Evolutionary conservation across 139 green algal genomes (phyloP), one percentile per base, ranked within the genome.

Genomic region (Zygnema circumcarinatum): DNA sequence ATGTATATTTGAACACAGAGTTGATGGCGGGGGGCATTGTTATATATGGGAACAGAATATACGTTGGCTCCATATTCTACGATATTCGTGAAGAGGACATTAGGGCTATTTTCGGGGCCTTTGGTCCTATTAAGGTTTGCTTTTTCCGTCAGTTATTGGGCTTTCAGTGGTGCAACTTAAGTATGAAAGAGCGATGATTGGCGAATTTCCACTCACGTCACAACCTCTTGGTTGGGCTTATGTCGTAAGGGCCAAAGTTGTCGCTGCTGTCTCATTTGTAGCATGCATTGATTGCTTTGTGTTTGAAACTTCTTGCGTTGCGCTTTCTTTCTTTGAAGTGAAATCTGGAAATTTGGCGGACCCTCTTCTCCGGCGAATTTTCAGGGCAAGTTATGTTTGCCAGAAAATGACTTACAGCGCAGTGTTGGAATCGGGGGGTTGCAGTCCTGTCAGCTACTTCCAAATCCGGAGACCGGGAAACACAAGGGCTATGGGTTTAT

Each of bases 401-500:
- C n/a, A n/a, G n/a, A n/a, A n/a, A n/a, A n/a, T n/a, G n/a, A n/a
- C n/a, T n/a, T n/a, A n/a, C n/a, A n/a, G n/a, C n/a, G n/a, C n/a
- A n/a, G n/a, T n/a, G n/a, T 41, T 78, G 69, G 69, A 41, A 7
- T 38, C 16, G 35, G 69, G 69, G 7, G 76, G 47, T 38, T 39
- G 32, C 86, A 88, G 79, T 90, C 86, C 29, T 89, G 81, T 72
- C 80, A 90, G 52, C 81, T 90, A n/a, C 81, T 90, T 11, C 86
- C 86, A n/a, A 90, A 90, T 54, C 86, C 86, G 0, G 86, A 90
- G 35, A 90, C 86, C 11, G 86, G 86, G 41, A 87, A 88, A 41
- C 86, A 90, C 86, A 90, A 90, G 41, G 86, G 86, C 79, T 90
- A 90, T 54, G 86, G 86, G 25, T 90, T 90, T n/a, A 53, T 90